A percentile compares a stretch with the other conserved stretches of the same genome.
These are phyloP conservation scores for Naematelia encephala DNA, from an alignment of 768 basidiomycete genomes.

Conservation along the genomic window DNA sequence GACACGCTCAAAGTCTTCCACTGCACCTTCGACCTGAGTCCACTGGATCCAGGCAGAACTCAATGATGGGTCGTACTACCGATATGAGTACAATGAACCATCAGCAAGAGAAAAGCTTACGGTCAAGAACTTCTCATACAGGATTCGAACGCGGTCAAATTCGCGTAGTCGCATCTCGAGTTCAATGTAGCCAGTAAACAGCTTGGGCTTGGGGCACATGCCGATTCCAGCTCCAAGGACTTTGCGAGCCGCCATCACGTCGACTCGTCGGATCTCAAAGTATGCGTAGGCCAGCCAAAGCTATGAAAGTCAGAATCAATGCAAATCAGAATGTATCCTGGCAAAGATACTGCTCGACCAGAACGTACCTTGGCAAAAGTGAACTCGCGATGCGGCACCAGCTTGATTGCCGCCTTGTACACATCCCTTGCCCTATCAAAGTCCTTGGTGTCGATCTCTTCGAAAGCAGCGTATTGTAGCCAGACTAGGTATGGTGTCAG, in stretches of 20 bases:
- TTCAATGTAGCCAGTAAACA: constrained; percentile 85
- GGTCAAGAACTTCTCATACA: constrained; percentile 94
- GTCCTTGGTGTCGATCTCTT: constrained; percentile 95
- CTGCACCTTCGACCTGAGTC: constrained; percentile 81
- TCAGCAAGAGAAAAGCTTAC: too few relatives aligned
- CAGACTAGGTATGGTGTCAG: constrained; percentile 56
- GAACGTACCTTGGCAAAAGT: constrained; percentile 78
- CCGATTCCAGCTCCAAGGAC: constrained; percentile 86
- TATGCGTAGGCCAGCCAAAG: constrained; percentile 89
- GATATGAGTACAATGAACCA: background rate
- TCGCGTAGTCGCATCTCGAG: constrained; percentile 63
- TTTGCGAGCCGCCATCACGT: constrained; percentile 79
- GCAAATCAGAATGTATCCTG: too few relatives aligned
- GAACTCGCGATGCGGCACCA: constrained; percentile 94
- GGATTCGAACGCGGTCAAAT: constrained; percentile 83
- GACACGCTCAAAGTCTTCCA: constrained; percentile 82
- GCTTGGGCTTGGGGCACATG: constrained; percentile 84
- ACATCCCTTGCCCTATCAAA: constrained; percentile 80
- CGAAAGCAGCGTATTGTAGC: constrained; percentile 93
- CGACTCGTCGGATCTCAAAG: constrained; percentile 81
- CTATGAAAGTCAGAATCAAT: constrained; percentile 26
- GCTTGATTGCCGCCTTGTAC: constrained; percentile 79
- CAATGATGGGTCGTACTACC: constrained; percentile 81
- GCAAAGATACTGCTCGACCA: too few relatives aligned
- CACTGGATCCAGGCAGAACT: constrained; percentile 94